Evolutionary conservation across 805 yeast species (phyloP).

Genomic region (Soucietia sequanensis): DNA sequence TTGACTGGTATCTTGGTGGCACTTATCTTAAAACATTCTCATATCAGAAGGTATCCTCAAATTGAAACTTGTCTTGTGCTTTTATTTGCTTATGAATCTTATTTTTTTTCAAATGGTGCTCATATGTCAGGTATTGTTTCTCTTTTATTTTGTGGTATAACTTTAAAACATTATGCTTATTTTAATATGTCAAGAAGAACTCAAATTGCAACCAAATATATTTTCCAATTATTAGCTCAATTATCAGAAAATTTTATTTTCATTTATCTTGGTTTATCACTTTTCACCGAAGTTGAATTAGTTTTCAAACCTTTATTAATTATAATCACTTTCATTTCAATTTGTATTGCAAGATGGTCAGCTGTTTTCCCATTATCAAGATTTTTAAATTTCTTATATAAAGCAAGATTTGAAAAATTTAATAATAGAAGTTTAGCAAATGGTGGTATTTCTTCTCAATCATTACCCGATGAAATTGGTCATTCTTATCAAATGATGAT

Average conservation of each 20-base stretch:
- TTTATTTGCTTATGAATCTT: slow-evolving; percentile 90
- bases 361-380: slow-evolving; percentile 94
- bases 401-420: slow-evolving; percentile 51
- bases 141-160: slow-evolving; percentile 91
- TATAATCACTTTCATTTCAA: slow-evolving; percentile 83
- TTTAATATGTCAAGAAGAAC: slow-evolving; percentile 97
- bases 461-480: slow-evolving; percentile 82
- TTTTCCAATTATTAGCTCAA: slow-evolving; percentile 92
- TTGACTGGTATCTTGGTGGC: slow-evolving; percentile 88
- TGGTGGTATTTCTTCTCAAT: slow-evolving; percentile 42
- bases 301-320: slow-evolving; percentile 93
- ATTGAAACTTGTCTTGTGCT: slow-evolving; percentile 92
- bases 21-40: slow-evolving; percentile 84
- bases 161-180: slow-evolving; percentile 94
- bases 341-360: slow-evolving; percentile 94
- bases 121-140: slow-evolving; percentile 99
- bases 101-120: slow-evolving; percentile 97
- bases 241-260: slow-evolving; percentile 95
- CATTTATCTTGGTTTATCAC: slow-evolving; percentile 88
- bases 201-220: slow-evolving; percentile 92
- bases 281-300: slow-evolving; percentile 93
- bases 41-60: slow-evolving; percentile 91
- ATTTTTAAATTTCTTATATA: slow-evolving; percentile 75
- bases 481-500: slow-evolving; percentile 98
- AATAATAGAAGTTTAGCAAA: slow-evolving; percentile 21